These are phyloP conservation scores for Viola pubescens DNA, from an alignment of 441 rosid species.

Conservation along the genomic window DNA sequence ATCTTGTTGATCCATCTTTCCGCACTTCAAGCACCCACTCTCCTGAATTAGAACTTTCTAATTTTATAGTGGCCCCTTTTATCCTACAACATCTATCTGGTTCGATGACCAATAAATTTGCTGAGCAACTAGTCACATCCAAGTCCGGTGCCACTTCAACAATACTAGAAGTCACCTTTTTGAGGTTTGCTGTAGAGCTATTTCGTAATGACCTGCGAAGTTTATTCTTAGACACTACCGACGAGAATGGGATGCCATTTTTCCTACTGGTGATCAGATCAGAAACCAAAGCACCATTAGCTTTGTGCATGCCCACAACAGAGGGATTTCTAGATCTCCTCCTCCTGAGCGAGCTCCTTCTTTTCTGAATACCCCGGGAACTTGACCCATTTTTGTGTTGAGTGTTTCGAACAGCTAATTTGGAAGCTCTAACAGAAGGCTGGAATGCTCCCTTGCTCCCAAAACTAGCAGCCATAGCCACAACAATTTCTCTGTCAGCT, in stretches of 20 bases:
- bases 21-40: conserved; percentile 69
- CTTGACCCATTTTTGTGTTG: conserved; percentile 44
- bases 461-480: conserved; percentile 19
- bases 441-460: conserved; percentile 29
- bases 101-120: conserved; percentile 44
- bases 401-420: conserved; percentile 33
- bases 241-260: conserved; percentile 42
- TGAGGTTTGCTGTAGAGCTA: conserved; percentile 22
- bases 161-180: conserved; percentile 24
- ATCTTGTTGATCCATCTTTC: conserved; percentile 44
- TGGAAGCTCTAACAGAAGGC: conserved; percentile 46
- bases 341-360: conserved; percentile 66
- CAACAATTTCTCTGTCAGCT: conserved; percentile 11
- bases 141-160: conserved; percentile 25
- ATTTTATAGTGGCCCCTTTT: conserved; percentile 42
- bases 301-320: conserved; percentile 33
- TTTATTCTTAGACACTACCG: conserved; percentile 37
- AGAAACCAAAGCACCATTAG: conserved; percentile 43
- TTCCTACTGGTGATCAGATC: conserved; percentile 49
- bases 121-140: conserved; percentile 47
- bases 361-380: conserved; percentile 61
- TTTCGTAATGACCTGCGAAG: conserved; percentile 36
- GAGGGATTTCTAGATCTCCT: conserved; percentile 58
- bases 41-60: conserved; percentile 49
- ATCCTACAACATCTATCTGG: conserved; percentile 70